Conservation (phyloP, 73 alveolate genomes). For the Stentor roeselii region DNA sequence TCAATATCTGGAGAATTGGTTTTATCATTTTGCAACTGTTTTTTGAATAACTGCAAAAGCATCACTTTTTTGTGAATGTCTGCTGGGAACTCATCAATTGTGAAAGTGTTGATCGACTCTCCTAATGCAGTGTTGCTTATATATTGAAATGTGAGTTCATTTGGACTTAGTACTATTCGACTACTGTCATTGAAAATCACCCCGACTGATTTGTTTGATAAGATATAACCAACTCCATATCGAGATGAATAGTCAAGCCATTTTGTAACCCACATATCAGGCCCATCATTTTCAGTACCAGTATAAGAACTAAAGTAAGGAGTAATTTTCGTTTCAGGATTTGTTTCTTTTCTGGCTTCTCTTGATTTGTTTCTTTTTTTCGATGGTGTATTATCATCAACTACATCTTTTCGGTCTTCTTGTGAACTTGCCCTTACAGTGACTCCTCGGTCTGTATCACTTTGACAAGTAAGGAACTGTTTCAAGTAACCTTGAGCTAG, state of each 20-base stretch:
- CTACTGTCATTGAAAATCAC: conserved; percentile 50
- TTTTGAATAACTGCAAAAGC: neutral
- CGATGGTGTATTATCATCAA: neutral
- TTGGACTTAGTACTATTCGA: conserved; percentile 35
- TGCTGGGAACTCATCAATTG: neutral
- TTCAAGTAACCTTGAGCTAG: neutral
- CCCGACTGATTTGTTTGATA: conserved; percentile 41
- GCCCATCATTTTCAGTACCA: conserved; percentile 1
- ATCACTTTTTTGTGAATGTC: conserved; percentile 9
- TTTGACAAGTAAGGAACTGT: neutral
- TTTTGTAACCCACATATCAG: conserved; percentile 35
- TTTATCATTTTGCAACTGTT: neutral
- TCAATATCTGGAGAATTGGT: neutral
- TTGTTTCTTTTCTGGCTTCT: neutral
- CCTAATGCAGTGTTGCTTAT: neutral
- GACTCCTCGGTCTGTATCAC: neutral
- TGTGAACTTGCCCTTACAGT: neutral
- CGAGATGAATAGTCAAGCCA: conserved; percentile 55
- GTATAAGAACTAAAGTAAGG: neutral
- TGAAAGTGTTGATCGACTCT: neutral
- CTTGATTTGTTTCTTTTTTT: neutral
- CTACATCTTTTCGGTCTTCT: neutral
- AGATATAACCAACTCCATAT: conserved; percentile 52
- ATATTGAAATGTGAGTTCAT: conserved; percentile 23
- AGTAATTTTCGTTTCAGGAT: neutral